A percentile compares a stretch with the other conserved stretches of the same genome.
These are phyloP conservation scores for Starmerella ratchasimensis DNA, from an alignment of 805 yeast species.

Conservation along the genomic window DNA sequence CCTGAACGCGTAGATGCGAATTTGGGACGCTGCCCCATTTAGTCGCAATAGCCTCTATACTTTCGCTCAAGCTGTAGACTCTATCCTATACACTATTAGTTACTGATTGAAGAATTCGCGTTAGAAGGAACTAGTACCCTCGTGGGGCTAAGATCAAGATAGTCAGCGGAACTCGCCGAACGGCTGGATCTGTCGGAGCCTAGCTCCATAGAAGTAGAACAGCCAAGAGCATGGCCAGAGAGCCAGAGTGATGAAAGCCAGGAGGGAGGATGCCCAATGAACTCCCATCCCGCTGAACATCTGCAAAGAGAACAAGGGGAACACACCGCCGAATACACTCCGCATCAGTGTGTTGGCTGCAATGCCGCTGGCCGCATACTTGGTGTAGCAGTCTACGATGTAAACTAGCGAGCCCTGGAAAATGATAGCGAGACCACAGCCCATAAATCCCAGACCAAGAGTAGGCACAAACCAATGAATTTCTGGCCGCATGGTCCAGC, in stretches of 20 bases:
- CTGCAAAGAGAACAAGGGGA: conserved; percentile 51
- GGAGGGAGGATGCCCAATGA: conserved; percentile 44
- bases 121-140: no score
- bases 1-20: no score
- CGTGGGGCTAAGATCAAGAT: no score
- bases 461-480: conserved; percentile 44
- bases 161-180: conserved; percentile 13
- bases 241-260: conserved; percentile 34
- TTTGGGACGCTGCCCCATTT: no score
- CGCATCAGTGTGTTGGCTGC: conserved; percentile 46
- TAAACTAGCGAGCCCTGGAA: conserved; percentile 53
- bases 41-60: no score
- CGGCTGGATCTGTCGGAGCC: conserved; percentile 17
- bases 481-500: conserved; percentile 41
- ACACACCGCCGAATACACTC: conserved; percentile 43
- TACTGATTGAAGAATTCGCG: no score
- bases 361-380: conserved; percentile 48
- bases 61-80: no score
- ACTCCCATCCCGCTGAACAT: conserved; percentile 39
- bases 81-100: no score
- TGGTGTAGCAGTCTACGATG: conserved; percentile 46
- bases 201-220: conserved; percentile 38
- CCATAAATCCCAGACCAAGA: conserved; percentile 40
- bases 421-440: conserved; percentile 40
- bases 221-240: conserved; percentile 40